Percentiles rank a stretch among this genome's conserved stretches.
Conservation (phyloP, 140 eudicot species). For the Oenanthe javanica region DNA sequence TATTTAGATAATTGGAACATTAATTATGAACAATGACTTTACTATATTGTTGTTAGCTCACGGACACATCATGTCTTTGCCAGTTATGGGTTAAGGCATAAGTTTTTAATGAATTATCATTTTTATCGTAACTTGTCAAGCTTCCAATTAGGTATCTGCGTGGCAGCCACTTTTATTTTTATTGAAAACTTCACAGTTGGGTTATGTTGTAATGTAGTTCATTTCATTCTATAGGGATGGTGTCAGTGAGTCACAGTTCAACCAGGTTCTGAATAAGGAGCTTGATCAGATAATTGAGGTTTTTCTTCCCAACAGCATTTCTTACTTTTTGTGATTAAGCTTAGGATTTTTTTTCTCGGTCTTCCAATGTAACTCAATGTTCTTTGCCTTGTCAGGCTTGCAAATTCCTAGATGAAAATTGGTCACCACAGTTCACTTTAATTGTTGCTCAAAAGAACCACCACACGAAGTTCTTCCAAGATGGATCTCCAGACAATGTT, state of each 20-base stretch:
- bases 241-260: slow-evolving; percentile 88
- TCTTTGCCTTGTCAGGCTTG: slow-evolving; percentile 50
- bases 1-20: background rate
- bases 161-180: background rate
- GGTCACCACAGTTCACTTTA: slow-evolving; percentile 72
- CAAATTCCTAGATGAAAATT: slow-evolving; percentile 69
- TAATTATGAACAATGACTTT: background rate
- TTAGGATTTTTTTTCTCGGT: background rate
- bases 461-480: slow-evolving; percentile 82
- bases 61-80: background rate
- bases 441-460: slow-evolving; percentile 88
- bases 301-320: background rate
- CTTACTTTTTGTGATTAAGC: background rate
- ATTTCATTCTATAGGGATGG: slow-evolving; percentile 55
- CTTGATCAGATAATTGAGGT: slow-evolving; percentile 86
- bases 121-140: background rate
- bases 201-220: background rate
- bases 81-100: background rate
- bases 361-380: background rate
- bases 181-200: background rate
- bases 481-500: slow-evolving; percentile 78
- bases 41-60: background rate
- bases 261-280: slow-evolving; percentile 74
- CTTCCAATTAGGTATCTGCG: background rate
- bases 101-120: background rate